Conservation (phyloP, 2,329 filamentous ascomycete species). For the Stagonosporopsis vannaccii region DNA sequence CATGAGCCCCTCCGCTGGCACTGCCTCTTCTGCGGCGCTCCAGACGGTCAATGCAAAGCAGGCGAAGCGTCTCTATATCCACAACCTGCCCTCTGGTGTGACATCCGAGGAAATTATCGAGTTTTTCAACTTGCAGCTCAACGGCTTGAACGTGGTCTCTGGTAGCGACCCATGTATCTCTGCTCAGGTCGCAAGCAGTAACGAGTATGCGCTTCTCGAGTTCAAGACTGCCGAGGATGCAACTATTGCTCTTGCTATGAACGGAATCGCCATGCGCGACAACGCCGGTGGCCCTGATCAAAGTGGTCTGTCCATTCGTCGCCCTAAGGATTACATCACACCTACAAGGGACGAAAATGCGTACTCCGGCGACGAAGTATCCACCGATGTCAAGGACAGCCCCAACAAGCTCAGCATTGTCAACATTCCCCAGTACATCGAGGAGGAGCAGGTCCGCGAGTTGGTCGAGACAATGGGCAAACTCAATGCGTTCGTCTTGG, state of each 20-base stretch:
- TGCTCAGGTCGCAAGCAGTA: slow-evolving; percentile 81
- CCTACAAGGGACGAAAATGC: slow-evolving; percentile 71
- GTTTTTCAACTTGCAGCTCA: slow-evolving; percentile 97
- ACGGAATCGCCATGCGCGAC: slow-evolving; percentile 84
- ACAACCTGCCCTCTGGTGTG: slow-evolving; percentile 77
- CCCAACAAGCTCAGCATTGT: slow-evolving; percentile 94
- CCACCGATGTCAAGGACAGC: slow-evolving; percentile 84
- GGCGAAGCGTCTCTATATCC: slow-evolving; percentile 87
- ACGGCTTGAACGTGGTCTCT: slow-evolving; percentile 91
- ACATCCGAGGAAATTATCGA: slow-evolving; percentile 77
- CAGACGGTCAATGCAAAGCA: slow-evolving; percentile 94
- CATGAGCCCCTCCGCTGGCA: slow-evolving; percentile 85
- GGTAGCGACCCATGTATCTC: slow-evolving; percentile 83
- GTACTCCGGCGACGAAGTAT: slow-evolving; percentile 78
- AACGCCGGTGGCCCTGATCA: slow-evolving; percentile 60
- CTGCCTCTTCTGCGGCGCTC: slow-evolving; percentile 75
- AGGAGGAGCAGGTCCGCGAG: slow-evolving; percentile 90
- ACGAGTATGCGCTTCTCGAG: slow-evolving; percentile 84
- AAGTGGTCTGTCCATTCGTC: slow-evolving; percentile 74
- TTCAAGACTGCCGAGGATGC: slow-evolving; percentile 88
- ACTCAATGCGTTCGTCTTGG: slow-evolving; percentile 88
- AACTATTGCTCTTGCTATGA: slow-evolving; percentile 87
- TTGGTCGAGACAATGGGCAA: slow-evolving; percentile 90
- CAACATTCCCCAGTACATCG: slow-evolving; percentile 86
- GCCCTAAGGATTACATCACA: slow-evolving; percentile 97